Evolutionary conservation across 23 red algal species (phyloP), one percentile per base, ranked within the genome.

Genomic region (Gracilariopsis chorda): DNA sequence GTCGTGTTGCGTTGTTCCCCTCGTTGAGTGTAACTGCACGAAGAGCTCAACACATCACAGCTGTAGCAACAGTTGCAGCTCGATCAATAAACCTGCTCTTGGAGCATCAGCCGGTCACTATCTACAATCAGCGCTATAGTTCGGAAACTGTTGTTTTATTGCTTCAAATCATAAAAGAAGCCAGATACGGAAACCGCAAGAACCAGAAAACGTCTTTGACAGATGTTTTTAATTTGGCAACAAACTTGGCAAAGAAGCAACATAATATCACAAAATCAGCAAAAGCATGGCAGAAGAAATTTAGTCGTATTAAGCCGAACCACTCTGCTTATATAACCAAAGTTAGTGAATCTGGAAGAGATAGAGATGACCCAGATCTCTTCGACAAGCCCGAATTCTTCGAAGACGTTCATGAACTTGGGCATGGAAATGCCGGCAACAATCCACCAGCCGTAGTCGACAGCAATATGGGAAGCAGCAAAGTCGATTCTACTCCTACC

Each of bases 121-220:
- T 16, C 49, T 53, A n/a, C n/a, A n/a, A 53, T 13, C 49, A 13
- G 13, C n/a, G n/a, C n/a, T 53, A 16, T 13, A 16, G 13, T 53
- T 63, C 0, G 17, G 58, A 63, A 63, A 63, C 27, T n/a, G n/a
- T n/a, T 53, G 49, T 53, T 53, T 53, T 53, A n/a, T 16, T 53
- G 13, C 49, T 53, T 53, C n/a, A 13, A 16, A 53, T 53, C 14
- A 53, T 53, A n/a, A 53, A 53, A n/a, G n/a, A n/a, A n/a, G n/a
- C n/a, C n/a, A n/a, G n/a, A n/a, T n/a, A n/a, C n/a, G n/a, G n/a
- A n/a, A n/a, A n/a, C 36, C 23, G 76, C 76, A 80, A 80, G 45
- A 24, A 73, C 49, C 48, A 87, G 33, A 73, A 87, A 2, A 87
- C 72, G 42, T 48, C 63, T 10, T 48, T 87, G 43, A 87, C 72